Conservation (phyloP, 1,284 basidiomycete species). For the Apiotrichum gracile region DNA sequence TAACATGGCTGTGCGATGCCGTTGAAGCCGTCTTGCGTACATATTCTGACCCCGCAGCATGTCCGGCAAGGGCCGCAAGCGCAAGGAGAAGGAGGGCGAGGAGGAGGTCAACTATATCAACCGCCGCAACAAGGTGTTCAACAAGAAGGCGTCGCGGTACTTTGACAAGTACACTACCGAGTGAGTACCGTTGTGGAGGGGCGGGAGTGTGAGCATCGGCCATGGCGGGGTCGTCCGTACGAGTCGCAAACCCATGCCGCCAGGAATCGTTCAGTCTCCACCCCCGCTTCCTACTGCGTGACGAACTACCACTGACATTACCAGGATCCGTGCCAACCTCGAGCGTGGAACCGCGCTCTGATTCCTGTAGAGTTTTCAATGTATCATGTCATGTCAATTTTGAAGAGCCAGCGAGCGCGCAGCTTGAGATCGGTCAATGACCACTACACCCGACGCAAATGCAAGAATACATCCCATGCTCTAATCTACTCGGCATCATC, state of each 20-base stretch:
- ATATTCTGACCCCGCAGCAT: neutral
- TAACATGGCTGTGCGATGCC: conserved; percentile 25
- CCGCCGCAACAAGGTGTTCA: conserved; percentile 96
- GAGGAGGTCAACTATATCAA: conserved; percentile 99
- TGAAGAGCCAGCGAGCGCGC: too few species aligned
- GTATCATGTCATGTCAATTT: neutral
- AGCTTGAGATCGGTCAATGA: too few species aligned
- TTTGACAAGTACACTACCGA: conserved; percentile 97
- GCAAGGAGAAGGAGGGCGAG: conserved; percentile 66
- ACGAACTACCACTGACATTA: neutral
- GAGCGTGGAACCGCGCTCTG: conserved; percentile 87
- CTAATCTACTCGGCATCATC: conserved; percentile 29
- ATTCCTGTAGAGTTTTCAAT: neutral
- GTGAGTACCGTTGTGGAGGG: conserved; percentile 23
- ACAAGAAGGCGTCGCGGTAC: conserved; percentile 97
- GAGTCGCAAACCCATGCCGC: neutral
- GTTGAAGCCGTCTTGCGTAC: neutral
- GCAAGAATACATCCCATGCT: neutral
- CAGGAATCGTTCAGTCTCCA: neutral
- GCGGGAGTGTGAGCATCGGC: neutral
- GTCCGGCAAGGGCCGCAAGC: conserved; percentile 26
- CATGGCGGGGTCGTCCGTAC: neutral
- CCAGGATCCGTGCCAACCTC: conserved; percentile 78
- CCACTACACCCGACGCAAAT: neutral
- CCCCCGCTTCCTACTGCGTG: neutral